phyloP scores from a whole-genome alignment of 306 rosid genomes.

The Betula pendula region DNA sequence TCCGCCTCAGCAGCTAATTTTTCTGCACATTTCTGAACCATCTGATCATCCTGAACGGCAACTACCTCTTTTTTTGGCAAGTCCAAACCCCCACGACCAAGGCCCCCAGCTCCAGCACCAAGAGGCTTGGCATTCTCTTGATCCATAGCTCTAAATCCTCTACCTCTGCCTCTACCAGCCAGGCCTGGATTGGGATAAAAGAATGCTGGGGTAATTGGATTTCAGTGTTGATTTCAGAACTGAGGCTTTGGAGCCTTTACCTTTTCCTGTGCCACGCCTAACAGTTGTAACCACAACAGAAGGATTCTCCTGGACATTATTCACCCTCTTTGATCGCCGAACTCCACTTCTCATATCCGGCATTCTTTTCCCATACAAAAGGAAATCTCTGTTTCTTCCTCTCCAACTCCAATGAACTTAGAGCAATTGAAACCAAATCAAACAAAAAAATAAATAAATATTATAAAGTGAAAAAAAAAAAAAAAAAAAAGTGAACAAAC shows the following conservation, averaged over 20 bases:
- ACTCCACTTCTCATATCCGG: conserved; percentile 47
- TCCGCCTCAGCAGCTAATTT: conserved; percentile 73
- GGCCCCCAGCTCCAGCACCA: conserved; percentile 52
- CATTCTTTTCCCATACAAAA: conserved; percentile 43
- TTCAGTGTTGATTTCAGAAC: background rate
- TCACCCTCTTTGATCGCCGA: conserved; percentile 53
- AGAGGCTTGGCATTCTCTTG: conserved; percentile 51
- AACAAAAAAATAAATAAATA: conserved; percentile 6
- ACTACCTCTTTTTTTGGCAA: conserved; percentile 28
- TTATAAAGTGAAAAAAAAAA: background rate
- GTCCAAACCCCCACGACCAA: conserved; percentile 32
- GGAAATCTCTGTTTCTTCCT: conserved; percentile 2
- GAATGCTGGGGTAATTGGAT: conserved; percentile 1
- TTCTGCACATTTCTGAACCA: conserved; percentile 57
- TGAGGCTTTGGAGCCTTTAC: conserved; percentile 19
- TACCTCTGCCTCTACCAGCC: conserved; percentile 89
- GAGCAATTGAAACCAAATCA: conserved; percentile 1
- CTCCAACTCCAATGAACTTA: conserved; percentile 26
- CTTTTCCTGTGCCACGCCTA: conserved; percentile 33
- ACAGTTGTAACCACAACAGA: conserved; percentile 41
- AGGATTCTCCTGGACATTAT: conserved; percentile 40
- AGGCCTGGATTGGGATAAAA: conserved; percentile 50
- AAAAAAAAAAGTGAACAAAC: background rate
- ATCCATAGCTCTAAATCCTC: conserved; percentile 45
- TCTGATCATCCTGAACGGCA: conserved; percentile 33